phyloP scores from a whole-genome alignment of 139 green algal genomes.

The Volvox reticuliferus region DNA sequence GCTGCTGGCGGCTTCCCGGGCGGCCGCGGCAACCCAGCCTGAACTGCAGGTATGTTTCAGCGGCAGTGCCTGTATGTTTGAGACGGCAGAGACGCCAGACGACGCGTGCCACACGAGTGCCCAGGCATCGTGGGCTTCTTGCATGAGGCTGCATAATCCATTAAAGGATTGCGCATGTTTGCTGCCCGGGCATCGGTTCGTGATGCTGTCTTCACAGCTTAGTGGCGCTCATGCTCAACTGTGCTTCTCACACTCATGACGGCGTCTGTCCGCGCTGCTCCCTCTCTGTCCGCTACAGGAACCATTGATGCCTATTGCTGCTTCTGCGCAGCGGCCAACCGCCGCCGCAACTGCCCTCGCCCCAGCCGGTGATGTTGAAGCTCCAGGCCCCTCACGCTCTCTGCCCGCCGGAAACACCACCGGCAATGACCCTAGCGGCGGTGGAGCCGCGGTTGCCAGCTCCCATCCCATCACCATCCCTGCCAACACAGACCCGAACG shows the following conservation, averaged over 20 bases:
- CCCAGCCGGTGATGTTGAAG: neutral
- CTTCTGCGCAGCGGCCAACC: neutral
- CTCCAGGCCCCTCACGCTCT: constrained; percentile 3
- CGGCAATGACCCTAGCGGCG: neutral
- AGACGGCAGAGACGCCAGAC: no score
- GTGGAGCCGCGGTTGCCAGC: neutral
- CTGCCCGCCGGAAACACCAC: neutral
- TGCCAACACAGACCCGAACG: neutral
- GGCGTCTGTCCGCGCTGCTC: neutral
- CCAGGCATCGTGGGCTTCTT: no score
- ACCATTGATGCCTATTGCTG: neutral
- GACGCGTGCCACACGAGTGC: no score
- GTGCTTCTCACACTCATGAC: no score
- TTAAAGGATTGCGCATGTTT: no score
- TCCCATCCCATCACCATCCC: neutral
- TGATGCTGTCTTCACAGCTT: no score
- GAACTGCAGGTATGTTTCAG: neutral
- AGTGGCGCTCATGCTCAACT: no score
- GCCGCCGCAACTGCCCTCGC: neutral
- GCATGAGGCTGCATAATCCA: no score
- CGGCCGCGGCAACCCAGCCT: neutral
- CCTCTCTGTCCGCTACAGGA: neutral
- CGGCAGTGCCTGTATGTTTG: no score
- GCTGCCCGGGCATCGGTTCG: no score
- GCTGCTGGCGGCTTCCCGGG: neutral